A percentile compares a stretch with the other conserved stretches of the same genome.
These are phyloP conservation scores for Cryptococcus sp. DNA, from an alignment of 1,284 basidiomycete genomes.

Conservation along the genomic window DNA sequence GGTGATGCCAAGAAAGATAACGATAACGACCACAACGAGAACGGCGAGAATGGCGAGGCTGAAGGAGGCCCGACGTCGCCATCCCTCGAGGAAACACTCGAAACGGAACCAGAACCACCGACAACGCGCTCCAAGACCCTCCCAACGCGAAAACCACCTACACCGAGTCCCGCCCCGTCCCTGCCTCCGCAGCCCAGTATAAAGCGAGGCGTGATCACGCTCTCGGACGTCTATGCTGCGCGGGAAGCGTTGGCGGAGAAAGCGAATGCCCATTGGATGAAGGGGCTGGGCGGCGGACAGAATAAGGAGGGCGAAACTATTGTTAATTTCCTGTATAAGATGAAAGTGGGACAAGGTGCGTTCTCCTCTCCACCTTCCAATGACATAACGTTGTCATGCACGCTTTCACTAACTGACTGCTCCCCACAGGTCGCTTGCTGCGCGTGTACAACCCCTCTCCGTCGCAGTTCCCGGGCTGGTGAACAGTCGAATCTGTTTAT, in stretches of 20 bases:
- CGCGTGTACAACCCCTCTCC: constrained; percentile 45
- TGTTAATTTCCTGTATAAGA: constrained; percentile 53
- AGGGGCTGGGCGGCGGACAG: constrained; percentile 50
- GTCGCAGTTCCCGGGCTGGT: constrained; percentile 6
- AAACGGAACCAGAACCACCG: constrained; percentile 25
- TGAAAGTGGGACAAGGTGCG: constrained; percentile 52
- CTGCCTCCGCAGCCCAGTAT: constrained; percentile 19
- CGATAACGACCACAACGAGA: too few species aligned
- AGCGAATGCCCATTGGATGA: constrained; percentile 51
- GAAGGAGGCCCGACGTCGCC: constrained; percentile 8
- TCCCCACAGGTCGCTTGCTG: constrained; percentile 36
- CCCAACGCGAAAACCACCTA: constrained; percentile 29
- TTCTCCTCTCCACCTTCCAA: constrained; percentile 10
- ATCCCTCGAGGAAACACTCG: not conserved
- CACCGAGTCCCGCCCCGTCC: constrained; percentile 13
- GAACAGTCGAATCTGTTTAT: not conserved
- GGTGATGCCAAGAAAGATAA: too few species aligned
- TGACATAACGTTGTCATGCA: not conserved
- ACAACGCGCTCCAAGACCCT: constrained; percentile 48
- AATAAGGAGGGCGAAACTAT: constrained; percentile 52
- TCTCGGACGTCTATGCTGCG: constrained; percentile 46
- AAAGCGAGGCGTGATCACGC: constrained; percentile 46
- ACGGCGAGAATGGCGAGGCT: constrained; percentile 3
- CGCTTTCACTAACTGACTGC: not conserved
- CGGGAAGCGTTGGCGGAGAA: constrained; percentile 47